A percentile compares a stretch with the other conserved stretches of the same genome.
Conservation (phyloP, 1,284 basidiomycete species). For the Microbotryum silenes-acaulis region DNA sequence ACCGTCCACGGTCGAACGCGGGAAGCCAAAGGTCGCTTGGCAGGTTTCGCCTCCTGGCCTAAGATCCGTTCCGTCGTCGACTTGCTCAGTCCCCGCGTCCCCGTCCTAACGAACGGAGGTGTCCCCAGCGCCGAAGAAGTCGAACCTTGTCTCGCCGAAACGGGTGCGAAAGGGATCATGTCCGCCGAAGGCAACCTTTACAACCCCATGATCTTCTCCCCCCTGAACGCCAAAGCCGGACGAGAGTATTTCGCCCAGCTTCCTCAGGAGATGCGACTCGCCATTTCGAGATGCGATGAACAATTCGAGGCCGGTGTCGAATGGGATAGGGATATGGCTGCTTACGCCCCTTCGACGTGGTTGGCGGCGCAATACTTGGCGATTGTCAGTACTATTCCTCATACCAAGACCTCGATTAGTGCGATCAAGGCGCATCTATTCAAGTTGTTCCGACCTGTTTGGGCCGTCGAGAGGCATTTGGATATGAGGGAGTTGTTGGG, state of each 20-base stretch:
- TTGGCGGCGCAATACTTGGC: constrained; percentile 79
- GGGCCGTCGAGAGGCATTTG: constrained; percentile 51
- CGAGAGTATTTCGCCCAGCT: constrained; percentile 26
- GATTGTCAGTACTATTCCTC: constrained; percentile 59
- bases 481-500: constrained; percentile 69
- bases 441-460: constrained; percentile 75
- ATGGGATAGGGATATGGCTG: constrained; percentile 18
- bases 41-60: constrained; percentile 68
- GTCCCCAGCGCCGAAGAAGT: constrained; percentile 78
- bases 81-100: constrained; percentile 57
- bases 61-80: constrained; percentile 79
- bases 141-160: constrained; percentile 63
- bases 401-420: constrained; percentile 63
- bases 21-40: constrained; percentile 76
- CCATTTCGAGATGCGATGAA: constrained; percentile 22
- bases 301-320: constrained; percentile 16
- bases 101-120: constrained; percentile 97
- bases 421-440: constrained; percentile 90
- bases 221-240: constrained; percentile 25
- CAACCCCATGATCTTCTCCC: constrained; percentile 73
- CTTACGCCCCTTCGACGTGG: constrained; percentile 29
- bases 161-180: constrained; percentile 89
- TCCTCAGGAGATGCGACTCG: constrained; percentile 30
- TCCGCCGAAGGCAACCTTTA: constrained; percentile 91
- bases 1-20: constrained; percentile 86